Conservation (phyloP, 441 rosid genomes). For the Eutrema salsugineum region DNA sequence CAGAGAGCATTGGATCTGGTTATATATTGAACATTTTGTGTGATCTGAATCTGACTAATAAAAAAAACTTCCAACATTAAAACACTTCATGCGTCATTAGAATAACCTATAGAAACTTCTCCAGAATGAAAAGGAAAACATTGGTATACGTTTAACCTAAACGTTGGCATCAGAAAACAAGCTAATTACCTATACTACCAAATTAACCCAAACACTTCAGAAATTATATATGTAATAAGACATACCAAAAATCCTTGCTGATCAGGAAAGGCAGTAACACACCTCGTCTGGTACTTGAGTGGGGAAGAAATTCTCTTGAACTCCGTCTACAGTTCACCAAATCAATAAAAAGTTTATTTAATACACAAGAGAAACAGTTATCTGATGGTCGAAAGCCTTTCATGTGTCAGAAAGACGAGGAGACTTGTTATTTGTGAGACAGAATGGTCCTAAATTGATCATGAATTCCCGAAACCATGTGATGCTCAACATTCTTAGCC, state of each 20-base stretch:
- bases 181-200: background rate
- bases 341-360: background rate
- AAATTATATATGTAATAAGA: constrained; percentile 4
- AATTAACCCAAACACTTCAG: background rate
- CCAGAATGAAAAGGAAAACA: background rate
- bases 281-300: constrained; percentile 93
- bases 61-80: background rate
- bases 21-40: background rate
- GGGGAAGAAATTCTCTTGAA: constrained; percentile 89
- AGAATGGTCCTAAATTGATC: background rate
- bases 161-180: background rate
- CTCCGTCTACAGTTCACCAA: constrained; percentile 51
- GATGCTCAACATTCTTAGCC: background rate
- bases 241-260: constrained; percentile 97
- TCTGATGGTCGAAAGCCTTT: background rate
- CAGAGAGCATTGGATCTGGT: constrained; percentile 3
- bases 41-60: constrained; percentile 1
- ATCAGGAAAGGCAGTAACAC: constrained; percentile 97
- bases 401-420: background rate
- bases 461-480: background rate
- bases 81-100: background rate
- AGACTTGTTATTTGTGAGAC: constrained; percentile 5
- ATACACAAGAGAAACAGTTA: background rate
- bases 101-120: background rate
- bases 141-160: background rate